Conservation (phyloP, 371 early-diverging fungal genomes). For the Syncephalis fuscata region DNA sequence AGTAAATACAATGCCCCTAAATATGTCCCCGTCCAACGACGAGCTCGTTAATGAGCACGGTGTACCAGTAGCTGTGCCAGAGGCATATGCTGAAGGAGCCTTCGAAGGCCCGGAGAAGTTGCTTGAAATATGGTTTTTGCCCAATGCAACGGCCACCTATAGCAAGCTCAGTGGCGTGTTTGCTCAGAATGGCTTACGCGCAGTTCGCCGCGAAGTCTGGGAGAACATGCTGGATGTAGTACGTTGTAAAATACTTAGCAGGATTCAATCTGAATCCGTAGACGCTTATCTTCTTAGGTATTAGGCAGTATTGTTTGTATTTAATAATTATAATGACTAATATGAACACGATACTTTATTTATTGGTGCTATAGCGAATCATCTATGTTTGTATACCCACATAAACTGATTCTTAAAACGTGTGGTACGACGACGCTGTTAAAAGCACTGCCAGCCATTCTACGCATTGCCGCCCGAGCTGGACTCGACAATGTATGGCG, state of each 20-base stretch:
- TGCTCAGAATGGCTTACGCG: slow-evolving; percentile 43
- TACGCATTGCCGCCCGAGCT: slow-evolving; percentile 62
- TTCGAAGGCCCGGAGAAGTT: slow-evolving; percentile 94
- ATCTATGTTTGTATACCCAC: slow-evolving; percentile 90
- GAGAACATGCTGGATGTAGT: slow-evolving; percentile 82
- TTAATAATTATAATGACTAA: neutral
- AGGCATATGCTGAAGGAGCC: slow-evolving; percentile 12
- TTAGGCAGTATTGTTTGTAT: slow-evolving; percentile 13
- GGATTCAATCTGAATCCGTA: slow-evolving; percentile 48
- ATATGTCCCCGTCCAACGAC: no score
- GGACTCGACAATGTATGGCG: slow-evolving; percentile 59
- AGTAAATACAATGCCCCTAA: no score
- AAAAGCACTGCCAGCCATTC: slow-evolving; percentile 61
- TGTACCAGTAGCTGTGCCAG: neutral
- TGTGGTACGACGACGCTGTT: slow-evolving; percentile 93
- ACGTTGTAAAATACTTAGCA: slow-evolving; percentile 77
- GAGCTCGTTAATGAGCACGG: no score
- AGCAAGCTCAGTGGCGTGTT: slow-evolving; percentile 14
- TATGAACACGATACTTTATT: neutral
- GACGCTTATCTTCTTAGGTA: slow-evolving; percentile 75
- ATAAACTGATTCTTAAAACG: slow-evolving; percentile 88
- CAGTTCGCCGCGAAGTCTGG: slow-evolving; percentile 61
- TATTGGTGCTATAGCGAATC: slow-evolving; percentile 46
- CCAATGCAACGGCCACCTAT: slow-evolving; percentile 12
- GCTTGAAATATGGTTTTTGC: slow-evolving; percentile 84